These are phyloP conservation scores for Alnus rubra DNA, from an alignment of 306 rosid species.

Conservation along the genomic window DNA sequence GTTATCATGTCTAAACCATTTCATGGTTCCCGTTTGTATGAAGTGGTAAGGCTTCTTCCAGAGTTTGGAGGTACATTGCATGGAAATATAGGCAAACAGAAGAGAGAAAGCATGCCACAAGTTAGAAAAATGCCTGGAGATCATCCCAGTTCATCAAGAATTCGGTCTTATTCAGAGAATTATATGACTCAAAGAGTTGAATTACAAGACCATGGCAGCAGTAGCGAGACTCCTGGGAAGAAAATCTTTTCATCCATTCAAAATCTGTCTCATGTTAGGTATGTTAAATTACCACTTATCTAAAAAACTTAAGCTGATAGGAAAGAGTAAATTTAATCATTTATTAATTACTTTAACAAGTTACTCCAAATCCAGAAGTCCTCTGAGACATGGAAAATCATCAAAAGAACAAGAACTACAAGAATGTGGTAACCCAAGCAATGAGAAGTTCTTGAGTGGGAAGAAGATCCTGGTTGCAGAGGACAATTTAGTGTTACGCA, in stretches of 20 bases:
- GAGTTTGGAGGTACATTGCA: slow-evolving; percentile 53
- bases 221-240: slow-evolving; percentile 6
- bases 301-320: no score
- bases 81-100: slow-evolving; percentile 4
- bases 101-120: neutral
- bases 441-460: slow-evolving; percentile 41
- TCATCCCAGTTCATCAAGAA: slow-evolving; percentile 14
- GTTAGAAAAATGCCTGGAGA: neutral
- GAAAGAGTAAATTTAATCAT: no score
- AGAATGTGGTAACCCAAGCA: slow-evolving; percentile 20
- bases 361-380: slow-evolving; percentile 18
- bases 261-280: neutral
- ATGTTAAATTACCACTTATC: no score
- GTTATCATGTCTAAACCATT: slow-evolving; percentile 50
- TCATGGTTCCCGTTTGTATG: slow-evolving; percentile 58
- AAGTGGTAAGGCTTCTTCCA: slow-evolving; percentile 62
- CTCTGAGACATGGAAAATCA: neutral
- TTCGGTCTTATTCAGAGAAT: neutral
- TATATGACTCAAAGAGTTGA: slow-evolving; percentile 9
- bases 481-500: slow-evolving; percentile 37
- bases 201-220: slow-evolving; percentile 2
- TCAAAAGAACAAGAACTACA: slow-evolving; percentile 27
- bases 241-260: slow-evolving; percentile 15
- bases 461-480: slow-evolving; percentile 70
- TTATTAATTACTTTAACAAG: neutral